Conservation (phyloP, 768 basidiomycete genomes). For the Pleurotus tuoliensis region DNA sequence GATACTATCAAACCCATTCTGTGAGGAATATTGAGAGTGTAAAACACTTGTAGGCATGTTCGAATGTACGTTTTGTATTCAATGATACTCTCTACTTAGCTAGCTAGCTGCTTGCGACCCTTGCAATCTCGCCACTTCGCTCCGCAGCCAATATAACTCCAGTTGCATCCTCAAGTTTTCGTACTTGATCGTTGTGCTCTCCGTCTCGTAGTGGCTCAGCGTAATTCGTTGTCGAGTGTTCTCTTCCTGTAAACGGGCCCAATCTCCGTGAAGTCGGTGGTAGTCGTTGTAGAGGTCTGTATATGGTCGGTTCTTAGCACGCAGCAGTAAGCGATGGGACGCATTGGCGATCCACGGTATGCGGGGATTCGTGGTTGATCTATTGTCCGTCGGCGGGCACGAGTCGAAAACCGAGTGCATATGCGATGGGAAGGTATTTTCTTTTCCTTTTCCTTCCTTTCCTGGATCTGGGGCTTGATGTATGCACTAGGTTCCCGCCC, state of each 20-base stretch:
- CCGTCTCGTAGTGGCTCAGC: background rate
- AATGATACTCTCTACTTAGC: no score
- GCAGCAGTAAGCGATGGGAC: background rate
- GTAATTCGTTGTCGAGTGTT: background rate
- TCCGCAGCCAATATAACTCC: no score
- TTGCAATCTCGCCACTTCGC: no score
- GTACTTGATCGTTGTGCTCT: background rate
- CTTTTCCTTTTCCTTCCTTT: no score
- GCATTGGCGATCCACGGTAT: background rate
- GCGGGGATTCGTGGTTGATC: background rate
- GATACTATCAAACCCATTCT: background rate
- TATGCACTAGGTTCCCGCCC: no score
- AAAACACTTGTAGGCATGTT: no score
- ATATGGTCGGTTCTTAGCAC: background rate
- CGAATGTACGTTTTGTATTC: no score
- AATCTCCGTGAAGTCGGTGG: slow-evolving; percentile 1
- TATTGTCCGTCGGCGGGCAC: no score
- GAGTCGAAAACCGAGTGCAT: no score
- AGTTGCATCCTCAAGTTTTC: background rate
- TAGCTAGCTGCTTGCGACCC: no score
- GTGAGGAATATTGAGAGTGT: background rate
- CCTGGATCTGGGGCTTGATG: no score
- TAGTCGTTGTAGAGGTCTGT: slow-evolving; percentile 1
- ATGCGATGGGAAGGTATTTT: no score
- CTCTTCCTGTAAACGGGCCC: background rate